These are phyloP conservation scores for Cruciata laevipes DNA, from an alignment of 257 asterid genomes.

Conservation along the genomic window DNA sequence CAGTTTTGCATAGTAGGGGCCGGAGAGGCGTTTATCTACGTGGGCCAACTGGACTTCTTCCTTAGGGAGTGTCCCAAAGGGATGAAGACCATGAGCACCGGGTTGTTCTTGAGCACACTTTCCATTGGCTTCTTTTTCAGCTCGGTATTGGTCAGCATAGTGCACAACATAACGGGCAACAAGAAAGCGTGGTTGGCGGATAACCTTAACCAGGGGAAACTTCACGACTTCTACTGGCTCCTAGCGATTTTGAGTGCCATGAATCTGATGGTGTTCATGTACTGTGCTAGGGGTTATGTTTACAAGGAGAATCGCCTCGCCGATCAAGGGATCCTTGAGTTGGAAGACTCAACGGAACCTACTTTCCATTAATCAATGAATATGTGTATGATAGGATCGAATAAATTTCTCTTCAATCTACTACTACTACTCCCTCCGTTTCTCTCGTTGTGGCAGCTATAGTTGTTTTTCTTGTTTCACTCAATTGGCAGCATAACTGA, in stretches of 20 bases:
- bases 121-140: constrained; percentile 66
- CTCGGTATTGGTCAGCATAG: constrained; percentile 55
- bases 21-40: constrained; percentile 80
- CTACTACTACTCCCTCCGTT: no score
- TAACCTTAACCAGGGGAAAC: constrained; percentile 61
- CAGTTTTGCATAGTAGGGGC: constrained; percentile 71
- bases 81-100: constrained; percentile 88
- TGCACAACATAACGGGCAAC: constrained; percentile 47
- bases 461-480: no score
- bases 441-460: no score
- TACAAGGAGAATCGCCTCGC: constrained; percentile 84
- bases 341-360: constrained; percentile 43
- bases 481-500: no score
- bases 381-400: background rate
- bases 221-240: constrained; percentile 71
- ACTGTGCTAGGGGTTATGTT: constrained; percentile 51
- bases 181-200: constrained; percentile 71
- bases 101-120: constrained; percentile 69
- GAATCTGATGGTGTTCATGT: constrained; percentile 42
- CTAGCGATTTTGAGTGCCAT: constrained; percentile 44
- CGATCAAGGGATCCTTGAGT: constrained; percentile 46
- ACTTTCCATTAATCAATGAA: constrained; percentile 26
- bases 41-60: constrained; percentile 88
- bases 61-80: constrained; percentile 77
- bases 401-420: background rate